Base-by-base conservation (phyloP, 768 basidiomycete species). In the Tylopilus rubrobrunneus region DNA sequence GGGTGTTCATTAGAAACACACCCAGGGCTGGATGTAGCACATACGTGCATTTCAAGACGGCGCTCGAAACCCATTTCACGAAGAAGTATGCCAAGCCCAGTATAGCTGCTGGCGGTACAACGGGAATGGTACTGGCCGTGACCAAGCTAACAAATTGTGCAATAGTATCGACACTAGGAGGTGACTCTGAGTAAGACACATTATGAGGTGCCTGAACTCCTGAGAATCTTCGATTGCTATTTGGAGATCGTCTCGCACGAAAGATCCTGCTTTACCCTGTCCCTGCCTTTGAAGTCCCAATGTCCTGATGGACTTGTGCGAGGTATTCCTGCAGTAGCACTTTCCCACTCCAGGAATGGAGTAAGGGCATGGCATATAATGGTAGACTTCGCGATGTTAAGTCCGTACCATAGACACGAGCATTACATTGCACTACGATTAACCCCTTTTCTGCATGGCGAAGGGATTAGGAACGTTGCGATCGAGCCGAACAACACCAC, bases 271-370 rank as follows among this genome's bases (percentile, higher is more conserved):
- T 33, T 45, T 27, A 56, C 55, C 37, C 48, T 43, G 5, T 34
- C 15, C 3, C 29, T 17, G 12, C 52, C 50, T 31, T 36, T 52
- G 50, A 56, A 56, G 21, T 52, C 43, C 55, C 55, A 56, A 56
- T 52, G 36, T 56, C 55, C 19, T 31, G 40, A 21, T 56, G 50
- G 15, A 56, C 45, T 40, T 48, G 49, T 2, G 50, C 33, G 6
- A 56, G 50, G 39, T 50, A 56, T 25, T 47, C 11, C 45, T 40
- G 42, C 28, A 56, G 25, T 27, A 52, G 31, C 40, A 36, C 33
- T 5, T 41, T 21, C 19, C 51, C 15, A 37, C 42, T 10, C 41
- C 45, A 21, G 55, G 51, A 33, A 40, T 12, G 23, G 34, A 11
- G 50, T 1, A 11, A 31, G 4, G 10, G 31, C 4, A 31, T 11